Base-by-base conservation (phyloP, 106 monocot species). In the Dioscorea dumetorum region DNA sequence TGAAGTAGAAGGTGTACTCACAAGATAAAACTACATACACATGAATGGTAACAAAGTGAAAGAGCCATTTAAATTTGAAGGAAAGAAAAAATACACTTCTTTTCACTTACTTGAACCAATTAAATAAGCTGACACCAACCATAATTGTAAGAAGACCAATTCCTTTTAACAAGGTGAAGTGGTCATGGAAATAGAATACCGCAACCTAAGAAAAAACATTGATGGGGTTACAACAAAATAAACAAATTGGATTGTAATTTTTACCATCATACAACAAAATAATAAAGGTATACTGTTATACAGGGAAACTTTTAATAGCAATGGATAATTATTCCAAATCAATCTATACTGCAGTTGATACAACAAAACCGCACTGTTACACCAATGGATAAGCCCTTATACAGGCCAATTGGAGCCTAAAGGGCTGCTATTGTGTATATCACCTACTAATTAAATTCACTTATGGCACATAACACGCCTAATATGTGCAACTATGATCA, bases 91-190 rank as follows among this genome's bases (percentile, higher is more conserved):
- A 21, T 5, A 61, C 33, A 48, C 12, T n/a, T 22, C 2, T 41
- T 28, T 65, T 56, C 11, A 86, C 94, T 85, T 86, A 94, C 94
- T 94, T 94, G 87, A 87, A 94, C 87, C 79, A 84, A 69, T 94
- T 94, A 83, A 94, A 94, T 73, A 94, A 85, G 59, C 90, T 68
- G 61, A 90, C 94, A 34, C 94, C 94, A 66, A 87, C 41, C 87
- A 90, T 80, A 65, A 94, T 94, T n/a, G 74, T 87, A 31, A 85
- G 17, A 74, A 94, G 90, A 49, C 94, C 94, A 54, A 81, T 12
- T 32, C 82, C 94, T 31, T 94, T 94, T 61, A 90, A 72, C 72
- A 68, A 81, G n/a, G 87, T 85, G 72, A 94, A 94, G 15, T 76
- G 67, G 48, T 94, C 94, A 35, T 94, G 90, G 74, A 90, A 90